phyloP scores from a whole-genome alignment of 192 early-diverging fungal genomes.

The Podila horticola region DNA sequence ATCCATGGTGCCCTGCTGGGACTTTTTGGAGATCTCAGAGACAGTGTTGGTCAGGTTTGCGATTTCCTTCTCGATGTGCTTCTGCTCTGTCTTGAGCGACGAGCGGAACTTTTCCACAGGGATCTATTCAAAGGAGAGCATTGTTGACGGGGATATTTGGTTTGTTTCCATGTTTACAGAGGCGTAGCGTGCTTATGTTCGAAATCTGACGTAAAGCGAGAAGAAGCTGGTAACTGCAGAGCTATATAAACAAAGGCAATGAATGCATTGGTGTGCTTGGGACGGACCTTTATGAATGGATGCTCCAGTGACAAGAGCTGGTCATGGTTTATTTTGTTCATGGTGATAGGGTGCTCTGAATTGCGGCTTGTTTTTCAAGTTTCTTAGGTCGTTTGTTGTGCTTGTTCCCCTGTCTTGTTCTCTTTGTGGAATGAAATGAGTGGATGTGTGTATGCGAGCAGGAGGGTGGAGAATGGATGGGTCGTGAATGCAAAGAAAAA shows the following conservation, averaged over 20 bases:
- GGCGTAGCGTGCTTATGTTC: too few relatives aligned
- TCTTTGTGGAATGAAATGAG: neutral
- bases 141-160: slow-evolving; percentile 56
- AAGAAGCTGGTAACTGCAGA: neutral
- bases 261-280: neutral
- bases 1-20: slow-evolving; percentile 52
- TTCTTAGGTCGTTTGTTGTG: neutral
- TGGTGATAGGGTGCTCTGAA: slow-evolving; percentile 21
- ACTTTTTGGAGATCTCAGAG: slow-evolving; percentile 58
- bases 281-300: slow-evolving; percentile 88
- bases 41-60: slow-evolving; percentile 54
- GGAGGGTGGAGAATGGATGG: too few relatives aligned
- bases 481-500: too few relatives aligned
- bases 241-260: neutral
- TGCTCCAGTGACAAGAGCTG: slow-evolving; percentile 93
- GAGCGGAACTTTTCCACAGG: slow-evolving; percentile 52
- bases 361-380: neutral
- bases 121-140: slow-evolving; percentile 16
- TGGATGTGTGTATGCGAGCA: neutral
- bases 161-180: too few relatives aligned
- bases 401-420: neutral
- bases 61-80: slow-evolving; percentile 88
- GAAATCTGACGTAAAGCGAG: neutral
- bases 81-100: slow-evolving; percentile 63
- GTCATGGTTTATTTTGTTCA: slow-evolving; percentile 79